Evolutionary conservation across 306 rosid genomes (phyloP), one percentile per base, ranked within the genome.

Genomic region (Alnus glutinosa): DNA sequence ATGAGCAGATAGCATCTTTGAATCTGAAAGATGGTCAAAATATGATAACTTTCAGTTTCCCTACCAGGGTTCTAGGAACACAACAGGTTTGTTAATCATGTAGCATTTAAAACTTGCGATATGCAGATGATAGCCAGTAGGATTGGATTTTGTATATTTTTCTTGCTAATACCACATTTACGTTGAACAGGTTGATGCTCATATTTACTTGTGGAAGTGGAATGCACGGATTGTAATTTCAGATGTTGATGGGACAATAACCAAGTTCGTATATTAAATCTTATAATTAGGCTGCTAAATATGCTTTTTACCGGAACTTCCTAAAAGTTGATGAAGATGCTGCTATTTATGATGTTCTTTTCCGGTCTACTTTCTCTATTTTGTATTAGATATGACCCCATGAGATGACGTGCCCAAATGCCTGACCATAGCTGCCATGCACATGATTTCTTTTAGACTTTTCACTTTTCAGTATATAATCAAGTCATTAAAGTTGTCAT

Each of bases 221-320:
- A 93, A 96, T 83, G 94, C 97, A 36, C 84, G 90, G 76, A 96
- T 96, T 70, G 99, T 96, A 80, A 93, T 96, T 81, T 96, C 99
- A 8, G 99, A 96, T 30, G 99, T 96, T 69, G 99, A 96, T 81
- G 99, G 99, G 73, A 96, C 99, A 59, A 96, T 96, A 84, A 96
- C 99, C 81, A 96, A 90, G 99, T 96, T 87, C 88, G 99, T 36
- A 47, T 47, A 28, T 61, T 52, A 37, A 74, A 51, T 74, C 74
- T 68, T 63, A 68, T 62, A 11, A 30, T 78, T 73, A 16, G 77
- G 74, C 71, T 83, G 78, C 78, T 68, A 70, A 49, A 51, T 77
- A 61, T 71, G 67, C 74, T 83, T 70, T 48, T 18, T 19, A 37
- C 13, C 16, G 28, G 32, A 70, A 78, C 79, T 70, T 68, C 61